These are phyloP conservation scores for Fusarium sp. DNA, from an alignment of 2,329 filamentous ascomycete genomes.

Conservation along the genomic window DNA sequence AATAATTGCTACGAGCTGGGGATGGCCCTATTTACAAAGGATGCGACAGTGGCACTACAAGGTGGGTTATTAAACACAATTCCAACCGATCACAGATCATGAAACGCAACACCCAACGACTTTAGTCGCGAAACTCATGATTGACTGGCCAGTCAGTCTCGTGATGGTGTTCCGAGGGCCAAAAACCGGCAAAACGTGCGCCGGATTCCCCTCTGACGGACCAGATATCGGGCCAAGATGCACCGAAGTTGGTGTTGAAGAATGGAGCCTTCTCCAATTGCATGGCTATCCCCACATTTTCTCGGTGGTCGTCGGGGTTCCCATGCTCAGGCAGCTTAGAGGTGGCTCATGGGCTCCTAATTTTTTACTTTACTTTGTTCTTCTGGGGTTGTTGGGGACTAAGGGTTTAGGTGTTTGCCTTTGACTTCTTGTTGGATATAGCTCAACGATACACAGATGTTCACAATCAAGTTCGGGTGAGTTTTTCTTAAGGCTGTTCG, in stretches of 20 bases:
- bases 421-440: background rate
- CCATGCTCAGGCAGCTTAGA: conserved; percentile 18
- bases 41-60: conserved; percentile 18
- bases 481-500: background rate
- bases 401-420: background rate
- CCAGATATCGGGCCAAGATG: conserved; percentile 34
- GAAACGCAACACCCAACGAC: background rate
- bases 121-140: conserved; percentile 8
- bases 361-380: conserved; percentile 1
- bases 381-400: background rate
- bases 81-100: conserved; percentile 22
- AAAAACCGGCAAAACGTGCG: conserved; percentile 25
- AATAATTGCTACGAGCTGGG: conserved; percentile 16
- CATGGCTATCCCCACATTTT: conserved; percentile 29
- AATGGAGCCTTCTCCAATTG: conserved; percentile 32
- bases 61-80: conserved; percentile 27
- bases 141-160: conserved; percentile 23
- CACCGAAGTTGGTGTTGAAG: conserved; percentile 30
- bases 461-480: background rate
- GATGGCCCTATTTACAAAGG: conserved; percentile 35
- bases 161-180: conserved; percentile 20
- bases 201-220: conserved; percentile 29
- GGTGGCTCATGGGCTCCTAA: conserved; percentile 17
- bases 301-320: conserved; percentile 34
- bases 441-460: background rate